Evolutionary conservation across 2,329 filamentous ascomycete species (phyloP).

Genomic region (Alternaria viburni): DNA sequence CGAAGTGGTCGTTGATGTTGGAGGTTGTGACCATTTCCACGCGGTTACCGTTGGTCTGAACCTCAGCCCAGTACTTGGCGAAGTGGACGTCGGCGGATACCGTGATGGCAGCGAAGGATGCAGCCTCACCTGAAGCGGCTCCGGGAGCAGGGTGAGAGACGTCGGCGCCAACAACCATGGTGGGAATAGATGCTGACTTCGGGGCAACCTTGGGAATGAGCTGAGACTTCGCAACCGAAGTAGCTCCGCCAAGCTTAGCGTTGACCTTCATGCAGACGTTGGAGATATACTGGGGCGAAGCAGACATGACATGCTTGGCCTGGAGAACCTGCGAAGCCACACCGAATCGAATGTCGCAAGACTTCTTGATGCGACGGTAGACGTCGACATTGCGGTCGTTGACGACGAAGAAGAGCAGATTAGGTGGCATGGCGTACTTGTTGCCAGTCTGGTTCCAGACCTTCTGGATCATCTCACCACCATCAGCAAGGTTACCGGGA

Average conservation of each 20-base stretch:
- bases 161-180: conserved; percentile 89
- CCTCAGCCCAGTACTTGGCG: conserved; percentile 77
- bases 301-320: conserved; percentile 69
- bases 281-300: conserved; percentile 82
- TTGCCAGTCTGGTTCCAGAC: conserved; percentile 64
- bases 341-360: conserved; percentile 83
- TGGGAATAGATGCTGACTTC: conserved; percentile 47
- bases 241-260: conserved; percentile 88
- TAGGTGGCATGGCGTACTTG: conserved; percentile 64
- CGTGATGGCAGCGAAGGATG: conserved; percentile 85
- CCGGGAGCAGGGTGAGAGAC: conserved; percentile 82
- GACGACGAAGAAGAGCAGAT: conserved; percentile 82
- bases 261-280: conserved; percentile 98
- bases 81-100: conserved; percentile 75
- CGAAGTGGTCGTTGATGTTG: conserved; percentile 72
- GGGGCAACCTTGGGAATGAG: conserved; percentile 39
- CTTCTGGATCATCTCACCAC: conserved; percentile 59
- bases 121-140: conserved; percentile 51
- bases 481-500: conserved; percentile 38
- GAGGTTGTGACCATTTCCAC: conserved; percentile 75
- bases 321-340: conserved; percentile 85
- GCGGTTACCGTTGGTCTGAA: conserved; percentile 82
- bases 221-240: conserved; percentile 58
- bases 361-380: conserved; percentile 90
- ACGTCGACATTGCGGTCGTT: conserved; percentile 71